phyloP scores from a whole-genome alignment of 2,329 filamentous ascomycete genomes.

The Beauveria rudraprayagi region DNA sequence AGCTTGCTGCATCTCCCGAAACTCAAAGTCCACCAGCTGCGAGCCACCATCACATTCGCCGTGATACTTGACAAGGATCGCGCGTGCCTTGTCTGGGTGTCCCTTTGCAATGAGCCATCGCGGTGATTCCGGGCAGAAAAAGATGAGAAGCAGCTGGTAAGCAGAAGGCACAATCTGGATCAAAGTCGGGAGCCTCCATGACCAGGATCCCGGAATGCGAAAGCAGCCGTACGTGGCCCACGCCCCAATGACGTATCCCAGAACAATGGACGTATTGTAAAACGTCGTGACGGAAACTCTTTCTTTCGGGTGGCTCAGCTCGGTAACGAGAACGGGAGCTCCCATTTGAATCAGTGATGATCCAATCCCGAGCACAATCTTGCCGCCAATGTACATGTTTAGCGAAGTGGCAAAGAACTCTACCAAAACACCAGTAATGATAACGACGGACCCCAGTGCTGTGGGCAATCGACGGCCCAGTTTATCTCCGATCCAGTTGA shows the following conservation, averaged over 20 bases:
- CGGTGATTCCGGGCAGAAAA: conserved; percentile 51
- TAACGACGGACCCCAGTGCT: conserved; percentile 29
- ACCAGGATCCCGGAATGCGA: conserved; percentile 29
- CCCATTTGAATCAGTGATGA: conserved; percentile 32
- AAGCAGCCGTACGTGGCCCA: conserved; percentile 29
- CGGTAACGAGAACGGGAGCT: conserved; percentile 34
- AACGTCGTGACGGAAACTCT: conserved; percentile 30
- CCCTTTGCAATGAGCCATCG: conserved; percentile 49
- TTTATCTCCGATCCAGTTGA: conserved; percentile 28
- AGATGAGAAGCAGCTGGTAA: conserved; percentile 35
- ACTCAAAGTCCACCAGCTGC: conserved; percentile 39
- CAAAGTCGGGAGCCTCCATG: conserved; percentile 45
- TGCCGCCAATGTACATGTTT: conserved; percentile 31
- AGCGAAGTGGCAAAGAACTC: conserved; percentile 28
- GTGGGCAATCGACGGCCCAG: conserved; percentile 27
- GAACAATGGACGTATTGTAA: conserved; percentile 33
- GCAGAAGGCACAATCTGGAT: conserved; percentile 39
- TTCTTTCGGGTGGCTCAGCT: conserved; percentile 33
- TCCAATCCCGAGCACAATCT: conserved; percentile 29
- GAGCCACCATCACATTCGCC: conserved; percentile 37
- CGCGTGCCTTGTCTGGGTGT: conserved; percentile 38
- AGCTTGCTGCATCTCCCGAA: conserved; percentile 40
- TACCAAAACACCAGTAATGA: conserved; percentile 28
- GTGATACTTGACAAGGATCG: conserved; percentile 44
- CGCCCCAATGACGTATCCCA: conserved; percentile 30